Evolutionary conservation across 2,329 filamentous ascomycete genomes (phyloP).

Genomic region (Colletotrichum tropicicola): DNA sequence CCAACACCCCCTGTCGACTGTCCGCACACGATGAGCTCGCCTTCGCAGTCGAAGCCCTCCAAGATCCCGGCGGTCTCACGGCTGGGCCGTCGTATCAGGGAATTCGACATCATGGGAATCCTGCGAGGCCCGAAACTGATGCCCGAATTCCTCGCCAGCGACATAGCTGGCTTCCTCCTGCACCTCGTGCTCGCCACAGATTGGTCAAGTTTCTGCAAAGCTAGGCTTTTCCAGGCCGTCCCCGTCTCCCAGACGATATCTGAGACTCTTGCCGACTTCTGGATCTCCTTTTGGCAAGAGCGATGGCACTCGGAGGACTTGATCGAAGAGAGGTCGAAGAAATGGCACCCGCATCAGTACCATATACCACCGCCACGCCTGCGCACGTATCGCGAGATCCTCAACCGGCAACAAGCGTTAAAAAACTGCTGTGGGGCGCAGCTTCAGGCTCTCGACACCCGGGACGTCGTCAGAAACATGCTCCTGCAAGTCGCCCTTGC

Average conservation of each 20-base stretch:
- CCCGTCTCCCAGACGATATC: neutral
- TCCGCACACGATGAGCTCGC: neutral
- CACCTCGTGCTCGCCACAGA: slow-evolving; percentile 1
- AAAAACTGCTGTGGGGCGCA: slow-evolving; percentile 21
- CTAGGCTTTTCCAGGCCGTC: neutral
- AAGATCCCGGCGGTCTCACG: neutral
- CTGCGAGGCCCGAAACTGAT: neutral
- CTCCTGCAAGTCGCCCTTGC: slow-evolving; percentile 16
- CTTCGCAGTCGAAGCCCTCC: neutral
- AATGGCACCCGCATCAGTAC: slow-evolving; percentile 14
- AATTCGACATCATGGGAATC: slow-evolving; percentile 9
- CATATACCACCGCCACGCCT: slow-evolving; percentile 6
- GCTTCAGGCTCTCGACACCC: neutral
- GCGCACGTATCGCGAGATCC: slow-evolving; percentile 28
- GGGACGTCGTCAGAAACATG: slow-evolving; percentile 19
- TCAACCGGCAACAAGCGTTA: slow-evolving; percentile 29
- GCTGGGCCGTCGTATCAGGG: slow-evolving; percentile 11
- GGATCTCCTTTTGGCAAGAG: slow-evolving; percentile 10
- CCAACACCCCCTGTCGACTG: neutral
- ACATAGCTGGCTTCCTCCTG: neutral
- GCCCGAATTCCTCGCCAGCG: slow-evolving; percentile 12
- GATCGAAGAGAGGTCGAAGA: neutral
- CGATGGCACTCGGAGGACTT: slow-evolving; percentile 20
- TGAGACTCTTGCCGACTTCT: neutral
- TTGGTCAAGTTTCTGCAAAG: neutral